Conservation (phyloP, 306 rosid genomes). For the Cicer arietinum region DNA sequence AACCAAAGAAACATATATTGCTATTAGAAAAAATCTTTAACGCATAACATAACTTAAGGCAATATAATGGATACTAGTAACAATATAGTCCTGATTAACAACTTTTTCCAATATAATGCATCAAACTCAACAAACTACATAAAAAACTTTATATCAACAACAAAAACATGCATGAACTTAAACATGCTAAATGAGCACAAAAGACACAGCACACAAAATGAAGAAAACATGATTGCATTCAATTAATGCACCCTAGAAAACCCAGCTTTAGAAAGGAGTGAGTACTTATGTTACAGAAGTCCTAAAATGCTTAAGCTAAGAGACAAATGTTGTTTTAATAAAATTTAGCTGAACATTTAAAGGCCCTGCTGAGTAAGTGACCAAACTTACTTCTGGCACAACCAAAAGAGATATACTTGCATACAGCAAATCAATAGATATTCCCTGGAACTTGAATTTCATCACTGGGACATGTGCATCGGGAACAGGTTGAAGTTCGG, state of each 20-base stretch:
- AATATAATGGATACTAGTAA: not conserved
- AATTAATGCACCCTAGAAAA: constrained; percentile 23
- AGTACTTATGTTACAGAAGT: constrained; percentile 29
- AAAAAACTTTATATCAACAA: constrained; percentile 22
- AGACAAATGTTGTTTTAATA: not conserved
- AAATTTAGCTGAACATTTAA: constrained; percentile 29
- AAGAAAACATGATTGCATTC: constrained; percentile 4
- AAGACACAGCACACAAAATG: constrained; percentile 5
- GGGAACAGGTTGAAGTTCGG: constrained; percentile 90
- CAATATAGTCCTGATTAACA: constrained; percentile 7
- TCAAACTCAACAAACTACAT: constrained; percentile 35
- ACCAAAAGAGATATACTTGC: constrained; percentile 87
- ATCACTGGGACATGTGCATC: constrained; percentile 98
- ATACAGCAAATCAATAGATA: constrained; percentile 91
- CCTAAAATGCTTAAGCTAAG: constrained; percentile 26
- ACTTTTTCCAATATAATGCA: constrained; percentile 18
- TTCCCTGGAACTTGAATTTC: constrained; percentile 93
- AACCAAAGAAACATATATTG: constrained; percentile 18
- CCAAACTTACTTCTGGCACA: constrained; percentile 84
- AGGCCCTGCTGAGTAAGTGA: constrained; percentile 41
- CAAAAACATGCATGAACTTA: constrained; percentile 30
- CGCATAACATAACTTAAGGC: constrained; percentile 6
- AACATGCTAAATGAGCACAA: constrained; percentile 12
- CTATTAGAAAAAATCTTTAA: constrained; percentile 24
- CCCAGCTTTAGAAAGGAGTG: constrained; percentile 11